Percentiles rank a stretch among this genome's conserved stretches.
Conservation (phyloP, 768 basidiomycete genomes). For the Saitozyma podzolica region DNA sequence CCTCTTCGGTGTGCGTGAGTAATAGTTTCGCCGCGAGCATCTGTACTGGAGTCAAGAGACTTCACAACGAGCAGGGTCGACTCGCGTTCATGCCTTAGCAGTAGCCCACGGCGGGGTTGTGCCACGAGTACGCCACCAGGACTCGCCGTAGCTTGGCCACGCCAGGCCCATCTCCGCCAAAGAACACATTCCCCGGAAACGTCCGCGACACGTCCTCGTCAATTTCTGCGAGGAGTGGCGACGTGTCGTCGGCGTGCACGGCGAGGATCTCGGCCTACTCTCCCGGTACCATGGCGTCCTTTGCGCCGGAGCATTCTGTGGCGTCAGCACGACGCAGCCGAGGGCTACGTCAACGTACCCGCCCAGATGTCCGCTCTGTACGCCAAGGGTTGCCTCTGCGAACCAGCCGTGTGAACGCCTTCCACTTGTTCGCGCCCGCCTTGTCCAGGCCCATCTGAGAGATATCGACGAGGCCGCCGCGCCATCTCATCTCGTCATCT, state of each 20-base stretch:
- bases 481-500: constrained; percentile 71
- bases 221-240: constrained; percentile 65
- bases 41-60: constrained; percentile 59
- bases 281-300: constrained; percentile 90
- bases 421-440: constrained; percentile 72
- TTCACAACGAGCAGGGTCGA: background rate
- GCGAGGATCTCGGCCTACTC: constrained; percentile 79
- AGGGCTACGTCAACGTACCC: constrained; percentile 56
- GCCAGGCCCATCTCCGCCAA: constrained; percentile 93
- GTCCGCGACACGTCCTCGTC: constrained; percentile 86
- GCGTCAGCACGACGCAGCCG: constrained; percentile 58
- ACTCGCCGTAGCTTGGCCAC: constrained; percentile 88
- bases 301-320: constrained; percentile 88
- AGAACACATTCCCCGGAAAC: constrained; percentile 93
- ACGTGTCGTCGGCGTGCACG: constrained; percentile 48
- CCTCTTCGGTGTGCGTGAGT: constrained; percentile 88
- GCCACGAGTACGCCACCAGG: constrained; percentile 89
- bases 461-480: constrained; percentile 84
- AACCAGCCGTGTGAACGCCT: constrained; percentile 75
- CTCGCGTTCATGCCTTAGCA: constrained; percentile 44
- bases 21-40: constrained; percentile 91
- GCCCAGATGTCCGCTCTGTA: constrained; percentile 47
- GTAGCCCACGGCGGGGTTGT: constrained; percentile 88
- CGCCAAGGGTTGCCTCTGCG: constrained; percentile 69
- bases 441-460: constrained; percentile 84